Evolutionary conservation across 768 basidiomycete genomes (phyloP), one percentile per base, ranked within the genome.

Genomic region (Tulasnella sp.): DNA sequence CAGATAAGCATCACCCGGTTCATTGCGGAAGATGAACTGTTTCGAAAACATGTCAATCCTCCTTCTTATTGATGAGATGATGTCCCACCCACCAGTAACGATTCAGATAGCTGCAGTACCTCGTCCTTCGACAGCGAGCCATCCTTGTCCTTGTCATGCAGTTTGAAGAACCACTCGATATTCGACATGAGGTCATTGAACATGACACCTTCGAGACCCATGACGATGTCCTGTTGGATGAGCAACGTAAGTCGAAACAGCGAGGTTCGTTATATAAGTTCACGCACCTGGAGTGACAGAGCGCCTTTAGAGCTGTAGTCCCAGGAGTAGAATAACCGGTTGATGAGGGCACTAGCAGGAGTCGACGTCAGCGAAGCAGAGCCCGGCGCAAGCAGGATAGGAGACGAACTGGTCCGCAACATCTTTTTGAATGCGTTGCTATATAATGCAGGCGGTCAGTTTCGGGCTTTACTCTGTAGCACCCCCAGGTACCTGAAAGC

Each of bases 121-220:
- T 99, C 97, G 77, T 98, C 96, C 80, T 96, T 98, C 2, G 95
- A 95, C 74, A 99, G 81, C 79, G 84, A 94, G 0, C 96, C 95
- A 78, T 99, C 97, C 76, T 94, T 94, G 80, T 99, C 91, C 81
- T 95, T 95, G 81, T 95, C 94, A 74, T 96, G 93, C 65, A 98
- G 79, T 76, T 90, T 91, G 81, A 98, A 98, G 82, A 98, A 96
- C 96, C 96, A 99, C 79, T 97, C 93, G 77, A 98, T 96, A 76
- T 93, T 96, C 72, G 95, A 92, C 97, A 98, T 98, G 75, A 99
- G 81, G 79, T 98, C 97, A 75, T 93, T 95, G 81, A 92, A 91
- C 87, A 98, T 92, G 62, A 97, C 91, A 1, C 90, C 90, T 76
- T 97, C 90, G 65, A 98, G 83, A 0, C 97, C 96, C 35, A 83